Conservation (phyloP, 306 rosid species). For the Medicago truncatula region MtrunA17r5.0-ANR NC_053045.1:40750001-40750500, state of each 20-base stretch:
- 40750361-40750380: conserved; percentile 94
- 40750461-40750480: conserved; percentile 90
- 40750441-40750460: conserved; percentile 87
- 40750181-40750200: conserved; percentile 43
- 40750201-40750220: conserved; percentile 99
- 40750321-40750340: conserved; percentile 94
- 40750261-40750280: conserved; percentile 95
- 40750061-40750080: conserved; percentile 1
- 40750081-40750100: conserved; percentile 33
- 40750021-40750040: conserved; percentile 8
- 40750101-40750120: conserved; percentile 28
- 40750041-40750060: not conserved
- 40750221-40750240: conserved; percentile 97
- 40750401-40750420: conserved; percentile 96
- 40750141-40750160: conserved; percentile 25
- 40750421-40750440: conserved; percentile 86
- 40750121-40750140: conserved; percentile 22
- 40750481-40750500: conserved; percentile 96
- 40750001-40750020: conserved; percentile 22
- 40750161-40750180: conserved; percentile 22
- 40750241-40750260: conserved; percentile 90
- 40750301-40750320: conserved; percentile 78
- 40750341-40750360: conserved; percentile 99
- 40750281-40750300: conserved; percentile 93
- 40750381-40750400: conserved; percentile 84